These are phyloP conservation scores for Angophora floribunda DNA, from an alignment of 345 rosid genomes.

Conservation along the genomic window DNA sequence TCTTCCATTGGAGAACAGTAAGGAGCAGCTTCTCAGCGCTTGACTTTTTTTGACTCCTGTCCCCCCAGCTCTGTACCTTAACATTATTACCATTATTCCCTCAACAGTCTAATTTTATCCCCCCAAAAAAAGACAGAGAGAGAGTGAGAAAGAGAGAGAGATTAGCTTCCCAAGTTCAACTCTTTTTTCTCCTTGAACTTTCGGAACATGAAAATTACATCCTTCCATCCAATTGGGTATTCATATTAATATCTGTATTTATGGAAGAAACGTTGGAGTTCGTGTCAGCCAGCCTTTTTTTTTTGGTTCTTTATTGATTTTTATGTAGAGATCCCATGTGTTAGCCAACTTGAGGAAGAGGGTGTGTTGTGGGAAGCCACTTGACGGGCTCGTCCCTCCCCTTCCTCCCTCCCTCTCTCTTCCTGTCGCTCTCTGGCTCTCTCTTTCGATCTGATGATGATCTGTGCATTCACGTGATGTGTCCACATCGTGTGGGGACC, in stretches of 20 bases:
- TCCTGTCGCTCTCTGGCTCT: background rate
- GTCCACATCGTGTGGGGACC: constrained; percentile 34
- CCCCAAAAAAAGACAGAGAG: background rate
- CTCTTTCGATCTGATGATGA: constrained; percentile 7
- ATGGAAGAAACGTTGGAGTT: background rate
- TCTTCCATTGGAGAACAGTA: constrained; percentile 10
- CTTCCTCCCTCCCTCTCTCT: background rate
- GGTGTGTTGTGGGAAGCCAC: background rate
- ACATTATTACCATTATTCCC: background rate
- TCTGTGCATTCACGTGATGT: constrained; percentile 50
- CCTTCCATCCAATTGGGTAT: background rate
- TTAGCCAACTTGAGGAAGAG: background rate
- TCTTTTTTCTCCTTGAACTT: background rate
- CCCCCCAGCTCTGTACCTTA: background rate
- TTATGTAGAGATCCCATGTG: background rate
- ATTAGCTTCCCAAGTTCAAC: background rate
- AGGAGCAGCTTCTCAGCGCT: constrained; percentile 24
- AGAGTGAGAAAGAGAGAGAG: background rate
- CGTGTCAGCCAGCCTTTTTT: background rate
- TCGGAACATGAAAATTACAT: background rate
- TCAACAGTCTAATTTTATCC: background rate
- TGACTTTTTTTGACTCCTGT: background rate
- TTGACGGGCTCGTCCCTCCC: background rate
- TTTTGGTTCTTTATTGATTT: background rate
- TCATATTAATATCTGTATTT: background rate